phyloP scores from a whole-genome alignment of 1,284 basidiomycete species.

The Rhizopogon parksii region DNA sequence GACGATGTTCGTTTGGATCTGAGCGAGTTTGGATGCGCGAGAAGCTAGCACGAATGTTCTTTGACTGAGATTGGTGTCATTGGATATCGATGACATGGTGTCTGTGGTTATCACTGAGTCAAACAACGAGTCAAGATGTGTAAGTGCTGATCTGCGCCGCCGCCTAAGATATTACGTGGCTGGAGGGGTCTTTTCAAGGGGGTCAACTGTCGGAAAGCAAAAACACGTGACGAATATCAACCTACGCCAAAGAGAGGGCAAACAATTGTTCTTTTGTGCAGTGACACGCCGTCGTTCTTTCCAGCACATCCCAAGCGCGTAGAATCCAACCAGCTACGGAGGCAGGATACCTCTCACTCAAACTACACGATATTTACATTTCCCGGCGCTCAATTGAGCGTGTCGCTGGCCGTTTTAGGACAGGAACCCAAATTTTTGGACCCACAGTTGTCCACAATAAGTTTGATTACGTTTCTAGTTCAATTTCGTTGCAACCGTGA shows the following conservation, averaged over 20 bases:
- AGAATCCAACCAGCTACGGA: conserved; percentile 6
- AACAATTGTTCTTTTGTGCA: conserved; percentile 16
- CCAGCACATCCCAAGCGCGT: conserved; percentile 2
- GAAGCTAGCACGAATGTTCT: conserved; percentile 69
- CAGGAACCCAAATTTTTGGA: conserved; percentile 31
- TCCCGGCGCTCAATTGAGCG: conserved; percentile 15
- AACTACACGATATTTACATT: conserved; percentile 10
- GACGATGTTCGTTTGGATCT: conserved; percentile 80
- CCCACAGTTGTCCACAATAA: conserved; percentile 39
- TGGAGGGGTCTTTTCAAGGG: too few species aligned
- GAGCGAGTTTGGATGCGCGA: conserved; percentile 77
- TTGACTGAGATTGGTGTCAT: too few species aligned
- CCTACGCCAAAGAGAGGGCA: conserved; percentile 22
- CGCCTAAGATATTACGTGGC: too few species aligned
- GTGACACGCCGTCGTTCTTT: background rate
- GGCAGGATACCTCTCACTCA: conserved; percentile 8
- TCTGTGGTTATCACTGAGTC: too few species aligned
- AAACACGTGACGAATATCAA: conserved; percentile 25
- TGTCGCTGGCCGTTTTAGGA: conserved; percentile 26
- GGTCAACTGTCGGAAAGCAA: background rate
- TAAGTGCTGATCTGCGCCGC: too few species aligned
- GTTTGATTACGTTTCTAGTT: conserved; percentile 31
- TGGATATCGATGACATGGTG: too few species aligned
- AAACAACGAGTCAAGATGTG: too few species aligned
- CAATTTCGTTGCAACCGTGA: conserved; percentile 33